Conservation (phyloP, 768 basidiomycete genomes). For the Gloeophyllum trabeum region DNA sequence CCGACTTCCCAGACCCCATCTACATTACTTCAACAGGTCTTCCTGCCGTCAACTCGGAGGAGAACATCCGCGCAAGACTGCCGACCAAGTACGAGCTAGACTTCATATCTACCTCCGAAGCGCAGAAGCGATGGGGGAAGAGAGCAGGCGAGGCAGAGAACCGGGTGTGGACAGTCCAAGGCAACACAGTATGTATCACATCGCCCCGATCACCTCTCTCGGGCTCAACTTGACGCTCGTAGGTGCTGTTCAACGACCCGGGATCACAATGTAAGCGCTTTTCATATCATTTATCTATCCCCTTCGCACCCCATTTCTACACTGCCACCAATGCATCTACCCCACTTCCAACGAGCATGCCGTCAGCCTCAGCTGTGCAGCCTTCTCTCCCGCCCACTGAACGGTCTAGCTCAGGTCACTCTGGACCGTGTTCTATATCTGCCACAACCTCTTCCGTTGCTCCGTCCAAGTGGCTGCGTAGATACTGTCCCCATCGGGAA, state of each 20-base stretch:
- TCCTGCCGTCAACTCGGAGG: slow-evolving; percentile 42
- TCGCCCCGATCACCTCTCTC: not conserved
- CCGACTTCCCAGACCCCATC: slow-evolving; percentile 31
- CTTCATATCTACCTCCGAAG: slow-evolving; percentile 49
- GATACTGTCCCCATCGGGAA: too few relatives aligned
- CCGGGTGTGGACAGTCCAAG: slow-evolving; percentile 56
- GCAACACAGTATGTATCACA: slow-evolving; percentile 49
- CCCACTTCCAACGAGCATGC: too few relatives aligned
- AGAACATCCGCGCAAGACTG: slow-evolving; percentile 55
- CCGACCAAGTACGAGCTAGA: slow-evolving; percentile 56
- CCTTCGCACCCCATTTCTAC: too few relatives aligned
- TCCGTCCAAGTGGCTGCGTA: too few relatives aligned
- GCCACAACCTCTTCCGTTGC: too few relatives aligned
- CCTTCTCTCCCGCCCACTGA: too few relatives aligned
- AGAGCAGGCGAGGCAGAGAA: slow-evolving; percentile 18
- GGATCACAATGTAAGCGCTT: not conserved
- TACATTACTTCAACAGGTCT: slow-evolving; percentile 64
- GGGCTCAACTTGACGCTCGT: not conserved
- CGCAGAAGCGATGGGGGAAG: slow-evolving; percentile 49
- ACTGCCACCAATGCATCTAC: too few relatives aligned
- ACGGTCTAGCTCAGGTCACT: too few relatives aligned
- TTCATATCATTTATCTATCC: too few relatives aligned
- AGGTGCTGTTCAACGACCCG: not conserved
- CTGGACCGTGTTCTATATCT: too few relatives aligned
- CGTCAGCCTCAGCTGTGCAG: too few relatives aligned